A percentile compares a stretch with the other conserved stretches of the same genome.
Conservation (phyloP, 768 basidiomycete species). For the Suillus sp. region DNA sequence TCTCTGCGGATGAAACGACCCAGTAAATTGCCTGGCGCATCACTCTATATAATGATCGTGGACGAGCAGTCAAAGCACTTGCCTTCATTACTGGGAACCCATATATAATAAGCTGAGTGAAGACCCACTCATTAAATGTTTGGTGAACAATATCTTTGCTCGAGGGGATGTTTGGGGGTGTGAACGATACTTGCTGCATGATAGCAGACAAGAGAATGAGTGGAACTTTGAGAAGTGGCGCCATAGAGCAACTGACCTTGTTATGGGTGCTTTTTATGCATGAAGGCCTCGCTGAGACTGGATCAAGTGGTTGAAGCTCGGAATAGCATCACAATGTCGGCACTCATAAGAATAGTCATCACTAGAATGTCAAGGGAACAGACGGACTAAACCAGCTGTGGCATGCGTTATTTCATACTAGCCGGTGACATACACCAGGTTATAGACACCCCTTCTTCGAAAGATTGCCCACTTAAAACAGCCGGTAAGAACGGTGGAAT, state of each 20-base stretch:
- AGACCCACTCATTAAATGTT: conserved; percentile 1
- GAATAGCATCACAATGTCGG: background rate
- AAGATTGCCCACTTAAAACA: too few species aligned
- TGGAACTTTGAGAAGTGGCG: conserved; percentile 40
- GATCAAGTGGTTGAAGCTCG: background rate
- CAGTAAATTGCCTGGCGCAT: background rate
- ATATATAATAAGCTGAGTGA: background rate
- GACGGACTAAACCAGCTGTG: too few species aligned
- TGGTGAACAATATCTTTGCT: conserved; percentile 29
- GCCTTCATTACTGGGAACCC: background rate
- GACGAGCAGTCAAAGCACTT: background rate
- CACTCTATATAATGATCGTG: background rate
- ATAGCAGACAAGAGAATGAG: conserved; percentile 43
- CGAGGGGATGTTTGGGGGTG: conserved; percentile 49
- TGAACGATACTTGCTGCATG: conserved; percentile 42
- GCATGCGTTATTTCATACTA: too few species aligned
- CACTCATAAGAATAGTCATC: background rate
- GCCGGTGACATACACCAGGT: too few species aligned
- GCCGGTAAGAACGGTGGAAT: too few species aligned
- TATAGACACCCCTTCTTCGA: too few species aligned
- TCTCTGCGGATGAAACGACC: conserved; percentile 1
- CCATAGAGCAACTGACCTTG: conserved; percentile 12
- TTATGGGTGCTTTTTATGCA: background rate
- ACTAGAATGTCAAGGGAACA: background rate
- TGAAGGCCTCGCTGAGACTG: background rate